These are phyloP conservation scores for Beauveria sp. DNA, from an alignment of 2,329 filamentous ascomycete genomes.

Conservation along the genomic window DNA sequence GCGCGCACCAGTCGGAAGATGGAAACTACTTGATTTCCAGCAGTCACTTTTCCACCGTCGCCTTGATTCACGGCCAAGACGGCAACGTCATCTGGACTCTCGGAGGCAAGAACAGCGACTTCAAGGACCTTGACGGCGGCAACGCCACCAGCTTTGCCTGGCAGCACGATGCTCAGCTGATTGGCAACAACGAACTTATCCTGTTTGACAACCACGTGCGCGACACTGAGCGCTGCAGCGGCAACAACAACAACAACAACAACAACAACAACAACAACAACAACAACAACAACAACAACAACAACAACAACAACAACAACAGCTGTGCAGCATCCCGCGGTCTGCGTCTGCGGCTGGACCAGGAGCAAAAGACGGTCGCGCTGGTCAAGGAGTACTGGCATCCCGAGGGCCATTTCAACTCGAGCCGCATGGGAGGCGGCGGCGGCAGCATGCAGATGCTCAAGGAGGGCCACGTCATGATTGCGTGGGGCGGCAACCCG, in stretches of 20 bases:
- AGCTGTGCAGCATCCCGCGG: slow-evolving; percentile 16
- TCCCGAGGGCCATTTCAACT: slow-evolving; percentile 17
- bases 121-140: slow-evolving; percentile 26
- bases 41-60: slow-evolving; percentile 24
- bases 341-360: slow-evolving; percentile 23
- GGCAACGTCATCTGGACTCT: slow-evolving; percentile 28
- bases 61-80: slow-evolving; percentile 22
- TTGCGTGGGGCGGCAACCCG: slow-evolving; percentile 23
- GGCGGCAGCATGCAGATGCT: slow-evolving; percentile 19
- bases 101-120: slow-evolving; percentile 28
- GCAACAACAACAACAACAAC: slow-evolving; percentile 16
- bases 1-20: slow-evolving; percentile 16
- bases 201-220: slow-evolving; percentile 33
- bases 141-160: slow-evolving; percentile 28
- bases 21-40: slow-evolving; percentile 31
- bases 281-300: too few species aligned
- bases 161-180: slow-evolving; percentile 31
- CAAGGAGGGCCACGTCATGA: slow-evolving; percentile 21
- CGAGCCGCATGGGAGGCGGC: slow-evolving; percentile 17
- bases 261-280: too few species aligned
- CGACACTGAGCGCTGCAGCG: slow-evolving; percentile 21
- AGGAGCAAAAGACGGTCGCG: slow-evolving; percentile 20
- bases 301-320: slow-evolving; percentile 9
- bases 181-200: slow-evolving; percentile 23
- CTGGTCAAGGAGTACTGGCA: slow-evolving; percentile 24